phyloP scores from a whole-genome alignment of 1,284 basidiomycete genomes.

The Heterobasidion occidentale region DNA sequence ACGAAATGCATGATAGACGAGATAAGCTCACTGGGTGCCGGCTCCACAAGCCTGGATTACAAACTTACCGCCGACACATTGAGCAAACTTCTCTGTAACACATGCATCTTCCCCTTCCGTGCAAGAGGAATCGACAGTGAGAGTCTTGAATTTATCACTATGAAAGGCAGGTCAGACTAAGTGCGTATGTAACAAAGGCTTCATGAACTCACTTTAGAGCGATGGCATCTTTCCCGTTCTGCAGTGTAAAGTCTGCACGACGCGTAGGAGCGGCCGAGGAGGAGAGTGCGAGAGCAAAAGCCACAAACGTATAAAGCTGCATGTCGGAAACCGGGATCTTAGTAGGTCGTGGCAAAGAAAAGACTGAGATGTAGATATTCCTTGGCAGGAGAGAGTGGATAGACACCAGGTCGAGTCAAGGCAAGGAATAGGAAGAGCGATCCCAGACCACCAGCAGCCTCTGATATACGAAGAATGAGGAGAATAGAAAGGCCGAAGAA shows the following conservation, averaged over 20 bases:
- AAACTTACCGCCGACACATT: slow-evolving; percentile 42
- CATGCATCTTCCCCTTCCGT: slow-evolving; percentile 38
- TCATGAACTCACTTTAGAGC: slow-evolving; percentile 36
- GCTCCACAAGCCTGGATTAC: slow-evolving; percentile 31
- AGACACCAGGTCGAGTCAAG: slow-evolving; percentile 7
- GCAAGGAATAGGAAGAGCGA: background rate
- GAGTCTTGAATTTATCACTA: slow-evolving; percentile 37
- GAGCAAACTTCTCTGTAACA: slow-evolving; percentile 35
- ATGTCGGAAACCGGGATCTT: background rate
- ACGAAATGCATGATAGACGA: background rate
- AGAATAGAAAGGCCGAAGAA: background rate
- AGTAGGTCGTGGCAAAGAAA: background rate
- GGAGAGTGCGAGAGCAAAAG: slow-evolving; percentile 6
- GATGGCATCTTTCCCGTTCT: slow-evolving; percentile 49
- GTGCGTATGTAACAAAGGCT: background rate
- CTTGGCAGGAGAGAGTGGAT: slow-evolving; percentile 3
- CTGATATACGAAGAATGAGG: background rate
- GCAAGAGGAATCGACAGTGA: slow-evolving; percentile 36
- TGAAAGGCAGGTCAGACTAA: slow-evolving; percentile 5
- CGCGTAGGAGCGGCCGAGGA: slow-evolving; percentile 7
- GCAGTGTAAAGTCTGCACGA: slow-evolving; percentile 24
- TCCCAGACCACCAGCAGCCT: background rate
- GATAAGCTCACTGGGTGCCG: slow-evolving; percentile 24
- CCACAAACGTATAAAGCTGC: background rate
- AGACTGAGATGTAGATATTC: background rate